Evolutionary conservation across 2,329 filamentous ascomycete genomes (phyloP).

Genomic region (Pseudopithomyces chartarum): DNA sequence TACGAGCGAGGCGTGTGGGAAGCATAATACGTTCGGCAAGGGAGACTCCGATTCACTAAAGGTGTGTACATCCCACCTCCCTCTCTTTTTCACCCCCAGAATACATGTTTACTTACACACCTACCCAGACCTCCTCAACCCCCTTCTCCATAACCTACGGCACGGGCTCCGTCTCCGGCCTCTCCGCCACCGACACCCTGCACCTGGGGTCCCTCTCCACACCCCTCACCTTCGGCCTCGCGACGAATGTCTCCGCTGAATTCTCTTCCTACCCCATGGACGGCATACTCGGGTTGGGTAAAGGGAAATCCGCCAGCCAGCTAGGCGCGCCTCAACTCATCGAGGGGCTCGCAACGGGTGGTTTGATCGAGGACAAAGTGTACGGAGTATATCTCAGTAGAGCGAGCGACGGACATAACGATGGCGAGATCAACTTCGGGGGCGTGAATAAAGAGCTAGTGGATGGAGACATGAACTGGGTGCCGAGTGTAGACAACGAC

Average conservation of each 20-base stretch:
- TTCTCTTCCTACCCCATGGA: conserved; percentile 84
- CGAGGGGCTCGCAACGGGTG: conserved; percentile 64
- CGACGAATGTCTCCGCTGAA: conserved; percentile 71
- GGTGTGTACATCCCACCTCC: conserved; percentile 26
- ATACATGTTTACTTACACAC: too few relatives aligned
- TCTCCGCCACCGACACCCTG: conserved; percentile 68
- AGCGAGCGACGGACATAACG: conserved; percentile 65
- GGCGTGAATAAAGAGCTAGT: conserved; percentile 69
- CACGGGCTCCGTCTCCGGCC: conserved; percentile 73
- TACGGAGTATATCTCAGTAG: conserved; percentile 75
- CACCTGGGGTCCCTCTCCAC: conserved; percentile 66
- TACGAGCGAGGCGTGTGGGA: conserved; percentile 66
- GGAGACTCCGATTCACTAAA: conserved; percentile 67
- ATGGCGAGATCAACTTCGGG: conserved; percentile 81
- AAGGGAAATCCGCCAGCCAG: conserved; percentile 50
- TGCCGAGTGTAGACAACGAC: conserved; percentile 53
- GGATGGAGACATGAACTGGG: conserved; percentile 71
- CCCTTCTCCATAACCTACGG: conserved; percentile 75
- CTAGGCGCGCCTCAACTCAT: conserved; percentile 67
- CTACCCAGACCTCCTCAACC: too few relatives aligned
- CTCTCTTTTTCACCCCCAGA: background rate
- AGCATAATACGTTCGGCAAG: conserved; percentile 72
- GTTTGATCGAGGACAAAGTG: too few relatives aligned
- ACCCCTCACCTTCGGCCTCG: conserved; percentile 72
- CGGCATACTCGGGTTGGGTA: conserved; percentile 81